phyloP scores from a whole-genome alignment of 257 asterid genomes.

The Solanum neorickii region DNA sequence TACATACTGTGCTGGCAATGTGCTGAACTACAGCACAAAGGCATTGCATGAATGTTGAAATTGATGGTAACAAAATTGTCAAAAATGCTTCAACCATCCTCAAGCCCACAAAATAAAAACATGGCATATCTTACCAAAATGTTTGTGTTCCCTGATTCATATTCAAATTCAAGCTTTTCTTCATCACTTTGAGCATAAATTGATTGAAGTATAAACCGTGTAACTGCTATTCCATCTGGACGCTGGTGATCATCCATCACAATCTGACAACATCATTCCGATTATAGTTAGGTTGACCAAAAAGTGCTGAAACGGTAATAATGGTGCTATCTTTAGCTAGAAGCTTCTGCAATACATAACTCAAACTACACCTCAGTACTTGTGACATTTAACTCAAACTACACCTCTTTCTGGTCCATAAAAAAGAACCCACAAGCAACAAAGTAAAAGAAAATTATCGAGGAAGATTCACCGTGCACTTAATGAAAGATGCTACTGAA shows the following conservation, averaged over 20 bases:
- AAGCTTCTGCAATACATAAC: neutral
- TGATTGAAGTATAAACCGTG: conserved; percentile 81
- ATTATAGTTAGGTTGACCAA: neutral
- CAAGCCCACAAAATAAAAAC: neutral
- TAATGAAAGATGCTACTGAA: neutral
- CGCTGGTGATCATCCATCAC: conserved; percentile 97
- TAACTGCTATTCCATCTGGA: conserved; percentile 89
- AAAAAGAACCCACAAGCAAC: neutral
- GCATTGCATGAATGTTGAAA: neutral
- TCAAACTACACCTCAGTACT: neutral
- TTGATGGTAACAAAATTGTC: neutral
- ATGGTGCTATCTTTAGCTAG: neutral
- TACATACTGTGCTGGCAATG: neutral
- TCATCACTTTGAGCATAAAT: conserved; percentile 75
- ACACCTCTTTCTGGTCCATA: neutral
- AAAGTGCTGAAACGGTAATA: neutral
- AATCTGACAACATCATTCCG: conserved; percentile 45
- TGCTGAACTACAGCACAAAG: neutral
- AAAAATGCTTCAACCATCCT: neutral
- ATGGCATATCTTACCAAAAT: conserved; percentile 44
- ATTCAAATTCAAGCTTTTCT: conserved; percentile 92
- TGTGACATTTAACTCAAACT: neutral
- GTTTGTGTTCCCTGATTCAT: conserved; percentile 90
- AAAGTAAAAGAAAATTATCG: neutral
- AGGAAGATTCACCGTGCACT: neutral